Evolutionary conservation across 2,329 filamentous ascomycete species (phyloP).

Genomic region (Sclerotinia trifoliorum): DNA sequence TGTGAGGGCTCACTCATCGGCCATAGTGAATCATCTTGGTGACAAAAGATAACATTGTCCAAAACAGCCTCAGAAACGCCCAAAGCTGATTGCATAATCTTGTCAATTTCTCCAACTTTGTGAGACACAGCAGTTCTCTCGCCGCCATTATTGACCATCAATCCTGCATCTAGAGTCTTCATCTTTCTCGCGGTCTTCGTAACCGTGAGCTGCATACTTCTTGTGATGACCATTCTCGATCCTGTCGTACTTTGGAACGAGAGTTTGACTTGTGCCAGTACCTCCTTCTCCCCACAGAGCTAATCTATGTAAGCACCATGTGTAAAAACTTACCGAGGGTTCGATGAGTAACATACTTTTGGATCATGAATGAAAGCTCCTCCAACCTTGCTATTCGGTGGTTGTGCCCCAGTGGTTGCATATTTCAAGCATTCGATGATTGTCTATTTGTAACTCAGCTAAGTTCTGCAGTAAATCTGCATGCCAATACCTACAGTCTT

Average conservation of each 20-base stretch:
- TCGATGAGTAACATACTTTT: constrained; percentile 53
- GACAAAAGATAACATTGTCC: constrained; percentile 96
- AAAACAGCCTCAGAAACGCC: constrained; percentile 89
- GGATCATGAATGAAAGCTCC: constrained; percentile 97
- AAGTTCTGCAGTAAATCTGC: background rate
- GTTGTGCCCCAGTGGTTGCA: constrained; percentile 90
- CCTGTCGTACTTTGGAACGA: constrained; percentile 79
- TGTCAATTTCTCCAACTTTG: constrained; percentile 76
- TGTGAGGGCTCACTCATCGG: constrained; percentile 84
- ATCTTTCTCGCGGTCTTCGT: constrained; percentile 69
- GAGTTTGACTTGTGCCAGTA: constrained; percentile 87
- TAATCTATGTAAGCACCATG: constrained; percentile 39
- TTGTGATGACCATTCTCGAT: constrained; percentile 75
- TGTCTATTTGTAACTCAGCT: constrained; percentile 51
- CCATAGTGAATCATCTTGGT: constrained; percentile 97
- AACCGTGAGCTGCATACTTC: constrained; percentile 81
- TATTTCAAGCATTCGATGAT: constrained; percentile 99
- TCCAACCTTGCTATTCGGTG: constrained; percentile 81
- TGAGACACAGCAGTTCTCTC: constrained; percentile 78
- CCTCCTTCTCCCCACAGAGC: constrained; percentile 81
- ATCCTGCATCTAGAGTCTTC: constrained; percentile 80
- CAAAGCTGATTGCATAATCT: constrained; percentile 78
- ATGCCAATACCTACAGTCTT: constrained; percentile 63
- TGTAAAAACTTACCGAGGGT: background rate
- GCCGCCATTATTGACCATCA: constrained; percentile 74